Base-by-base conservation (phyloP, 768 basidiomycete species). In the Leccinum subgranulosum region DNA sequence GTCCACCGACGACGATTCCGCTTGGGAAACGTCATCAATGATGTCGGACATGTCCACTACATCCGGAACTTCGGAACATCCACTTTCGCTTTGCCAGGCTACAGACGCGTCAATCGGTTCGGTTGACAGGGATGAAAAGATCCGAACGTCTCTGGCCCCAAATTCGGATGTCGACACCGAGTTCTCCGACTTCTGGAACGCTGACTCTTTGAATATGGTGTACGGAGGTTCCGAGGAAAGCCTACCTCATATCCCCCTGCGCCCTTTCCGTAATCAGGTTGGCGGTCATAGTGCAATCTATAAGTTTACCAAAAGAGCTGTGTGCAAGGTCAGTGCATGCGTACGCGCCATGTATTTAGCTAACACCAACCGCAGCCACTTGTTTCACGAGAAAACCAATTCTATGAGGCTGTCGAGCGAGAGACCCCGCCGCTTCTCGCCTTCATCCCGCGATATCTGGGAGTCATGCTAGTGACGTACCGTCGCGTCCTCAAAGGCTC, bases 391-490 rank as follows among this genome's bases (percentile, higher is more conserved):
- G 97, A 99, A 75, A 99, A 99, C 69, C 79, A 97, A 49, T 98
- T 99, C 69, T 99, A 99, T 70, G 97, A 99, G 71, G 85, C 94
- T 2, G 94, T 98, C 31, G 97, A 99, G 71, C 83, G 87, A 27
- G 92, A 94, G 66, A 92, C 92, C 0, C 96, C 97, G 0, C 94
- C 92, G 4, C 80, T 99, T 9, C 81, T 98, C 4, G 88, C 84
- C 14, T 99, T 93, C 67, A 97, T 98, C 58, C 97, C 97, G n/a
- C 88, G 95, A 46, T 99, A 99, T 73, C 80, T 99, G 15, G 97
- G 97, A 23, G 97, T 99, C 54, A 97, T 99, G 94, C 82, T 98
- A 43, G 96, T 99, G 65, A 96, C 89, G 53, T 98, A 98, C 69
- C 86, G 97, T 25, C 84, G 88, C 14, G 90, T 93, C 41, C 75